Evolutionary conservation across 2,329 filamentous ascomycete genomes (phyloP), one percentile per base, ranked within the genome.

Genomic region (Phaeosphaeriaceae sp.): DNA sequence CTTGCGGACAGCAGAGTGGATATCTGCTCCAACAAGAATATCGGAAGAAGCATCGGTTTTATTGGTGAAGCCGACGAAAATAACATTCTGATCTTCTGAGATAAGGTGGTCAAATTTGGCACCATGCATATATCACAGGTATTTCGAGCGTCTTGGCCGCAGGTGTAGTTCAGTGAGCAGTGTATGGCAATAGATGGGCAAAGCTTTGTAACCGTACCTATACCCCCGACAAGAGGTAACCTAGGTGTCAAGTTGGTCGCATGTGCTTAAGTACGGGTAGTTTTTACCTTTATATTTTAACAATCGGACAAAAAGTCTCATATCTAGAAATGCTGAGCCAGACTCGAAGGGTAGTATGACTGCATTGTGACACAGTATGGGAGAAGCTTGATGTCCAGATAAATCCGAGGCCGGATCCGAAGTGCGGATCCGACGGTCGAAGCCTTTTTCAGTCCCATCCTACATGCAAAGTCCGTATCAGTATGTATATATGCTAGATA

Each of bases 11-110:
- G 70, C 73, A 0, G 82, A 85, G 60, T 86, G 81, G 41, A 86
- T 86, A 1, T 87, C 83, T 0, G 82, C 81, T 0, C 82, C 83
- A 13, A 86, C 71, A 0, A 87, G 75, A 11, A 83, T 60, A 2
- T 68, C 56, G 0, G 80, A 78, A 0, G 57, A 64, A 1, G 58
- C 70, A 0, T 61, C 70, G 0, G 72, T 72, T 1, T 79, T 81
- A 44, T 83, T 78, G 0, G 66, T 66, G 46, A 85, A 81, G 11
- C 72, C 72, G 55, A 79, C 81, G 1, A 67, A 74, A 0, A 84
- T 79, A 0, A 63, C 62, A 0, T 74, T 47, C 0, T 73, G 67
- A 0, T 52, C 46, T 30, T 59, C 52, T 11, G 44, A 36, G 13
- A 58, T 17, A 67, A 85, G 61, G 6, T 68, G 64, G 1, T 65